phyloP scores from a whole-genome alignment of 148 eudicot species.

The Heliamphora exappendiculata region DNA sequence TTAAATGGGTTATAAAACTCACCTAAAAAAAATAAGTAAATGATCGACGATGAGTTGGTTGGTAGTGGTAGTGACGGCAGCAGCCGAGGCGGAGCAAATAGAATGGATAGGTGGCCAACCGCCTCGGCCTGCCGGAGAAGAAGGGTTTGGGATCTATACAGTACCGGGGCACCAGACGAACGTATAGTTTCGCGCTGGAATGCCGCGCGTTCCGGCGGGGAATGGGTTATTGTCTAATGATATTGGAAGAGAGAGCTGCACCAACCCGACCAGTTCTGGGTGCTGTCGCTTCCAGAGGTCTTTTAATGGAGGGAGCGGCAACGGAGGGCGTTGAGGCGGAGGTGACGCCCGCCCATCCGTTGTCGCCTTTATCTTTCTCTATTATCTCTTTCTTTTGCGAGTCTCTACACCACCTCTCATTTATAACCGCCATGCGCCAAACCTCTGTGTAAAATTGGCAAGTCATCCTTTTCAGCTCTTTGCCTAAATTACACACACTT shows the following conservation, averaged over 20 bases:
- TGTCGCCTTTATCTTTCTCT: slow-evolving; percentile 2
- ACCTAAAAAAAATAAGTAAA: too few relatives aligned
- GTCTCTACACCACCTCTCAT: slow-evolving; percentile 8
- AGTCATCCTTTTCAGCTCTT: not conserved
- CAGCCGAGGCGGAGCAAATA: not conserved
- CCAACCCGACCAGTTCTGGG: not conserved
- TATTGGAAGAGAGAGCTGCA: not conserved
- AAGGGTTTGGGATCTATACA: not conserved
- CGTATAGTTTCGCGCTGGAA: too few relatives aligned
- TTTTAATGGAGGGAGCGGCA: not conserved
- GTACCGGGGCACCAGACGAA: too few relatives aligned
- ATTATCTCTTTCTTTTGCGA: not conserved
- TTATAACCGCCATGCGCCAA: not conserved
- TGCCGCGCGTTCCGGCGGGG: not conserved
- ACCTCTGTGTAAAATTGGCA: not conserved
- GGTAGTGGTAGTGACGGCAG: not conserved
- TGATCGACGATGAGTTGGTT: too few relatives aligned
- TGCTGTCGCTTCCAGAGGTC: not conserved
- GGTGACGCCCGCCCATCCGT: slow-evolving; percentile 5
- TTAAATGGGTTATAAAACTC: too few relatives aligned
- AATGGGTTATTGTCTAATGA: not conserved
- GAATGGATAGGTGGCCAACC: not conserved
- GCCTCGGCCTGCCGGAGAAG: not conserved
- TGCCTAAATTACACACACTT: too few relatives aligned
- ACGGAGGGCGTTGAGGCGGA: not conserved